Evolutionary conservation across 73 alveolate species (phyloP), one percentile per base, ranked within the genome.

Genomic region (Blepharisma japonicum): DNA sequence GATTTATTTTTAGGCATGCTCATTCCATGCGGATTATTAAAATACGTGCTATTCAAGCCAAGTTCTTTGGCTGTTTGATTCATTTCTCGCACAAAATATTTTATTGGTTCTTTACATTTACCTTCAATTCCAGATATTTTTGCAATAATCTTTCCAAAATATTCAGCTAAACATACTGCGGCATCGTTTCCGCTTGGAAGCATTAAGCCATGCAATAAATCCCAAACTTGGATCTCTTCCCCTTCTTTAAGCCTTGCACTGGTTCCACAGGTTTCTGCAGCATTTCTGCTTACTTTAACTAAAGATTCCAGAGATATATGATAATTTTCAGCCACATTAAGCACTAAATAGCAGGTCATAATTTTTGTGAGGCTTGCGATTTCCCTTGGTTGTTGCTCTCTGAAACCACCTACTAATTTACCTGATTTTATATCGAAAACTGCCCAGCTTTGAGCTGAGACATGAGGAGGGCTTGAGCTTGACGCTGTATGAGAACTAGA

Each of bases 161-260:
- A 3, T 25, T 61, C 42, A 61, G 56, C 50, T 27, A 83, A 55
- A n/a, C 79, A 81, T 7, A 84, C 70, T 18, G 90, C 88, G 18
- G 94, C 94, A 83, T 87, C 94, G 27, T 87, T 87, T 7, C 94
- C 94, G 42, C 88, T 77, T 6, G 94, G 94, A 23, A 87, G 72
- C 94, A 87, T 82, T 55, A 87, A 54, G 21, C 91, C 94, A 79
- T 77, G 84, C 11, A 87, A 56, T 6, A 87, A 49, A 53, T 87
- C 81, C 80, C 87, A 77, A 6, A 80, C 55, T 6, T 82, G 53
- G 49, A 77, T 45, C 20, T 71, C 48, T 68, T 86, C 90, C 11
- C 81, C 80, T 42, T 55, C 51, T 78, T 86, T 84, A 38, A 86
- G 72, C 23, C 79, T 77, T 7, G 93, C 93, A 18, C 85, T 46